Base-by-base conservation (phyloP, 495 filamentous ascomycete species). In the Friedmanniomyces simplex region DNA sequence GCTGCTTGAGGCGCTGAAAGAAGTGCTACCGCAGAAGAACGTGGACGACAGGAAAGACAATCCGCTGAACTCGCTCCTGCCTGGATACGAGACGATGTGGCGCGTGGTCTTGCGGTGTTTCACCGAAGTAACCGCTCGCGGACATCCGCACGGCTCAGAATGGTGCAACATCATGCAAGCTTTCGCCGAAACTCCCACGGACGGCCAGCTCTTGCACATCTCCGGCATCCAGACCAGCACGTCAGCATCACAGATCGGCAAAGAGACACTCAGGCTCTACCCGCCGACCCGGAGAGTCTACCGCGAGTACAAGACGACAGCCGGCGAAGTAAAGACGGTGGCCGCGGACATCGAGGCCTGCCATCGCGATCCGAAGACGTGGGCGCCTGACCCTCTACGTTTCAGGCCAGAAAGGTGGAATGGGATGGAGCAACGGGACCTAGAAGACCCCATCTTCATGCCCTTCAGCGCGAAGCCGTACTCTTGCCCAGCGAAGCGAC, bases 51-150 rank as follows among this genome's bases (percentile, higher is more conserved):
- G 32, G 2, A 32, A 43, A 11, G 51, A 70, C 0, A 78, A 82
- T 25, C 77, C 82, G 0, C 69, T 88, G 2, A 80, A 81, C 32
- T 50, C 79, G 0, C 77, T 88, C 20, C 70, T 88, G 3, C 85
- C 83, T 0, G 80, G 79, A 0, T 89, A 85, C 61, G 84, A 87
- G 63, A 84, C 82, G 0, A 73, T 87, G 24, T 88, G 85, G 83
- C 73, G 82, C 1, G 74, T 85, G 1, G 80, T 85, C 0, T 57
- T 88, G 8, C 70, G 78, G 1, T 70, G 74, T 7, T 80, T 82
- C 39, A 62, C 86, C 7, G 81, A 84, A 42, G 64, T 84, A 8
- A 72, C 67, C 1, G 77, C 78, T 57, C 71, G 69, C 6, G 25
- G 55, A 51, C 0, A 56, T 57, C 12, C 32, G 63, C 1, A 50